Base-by-base conservation (phyloP, 257 asterid species). In the Penstemon davidsonii region DNA sequence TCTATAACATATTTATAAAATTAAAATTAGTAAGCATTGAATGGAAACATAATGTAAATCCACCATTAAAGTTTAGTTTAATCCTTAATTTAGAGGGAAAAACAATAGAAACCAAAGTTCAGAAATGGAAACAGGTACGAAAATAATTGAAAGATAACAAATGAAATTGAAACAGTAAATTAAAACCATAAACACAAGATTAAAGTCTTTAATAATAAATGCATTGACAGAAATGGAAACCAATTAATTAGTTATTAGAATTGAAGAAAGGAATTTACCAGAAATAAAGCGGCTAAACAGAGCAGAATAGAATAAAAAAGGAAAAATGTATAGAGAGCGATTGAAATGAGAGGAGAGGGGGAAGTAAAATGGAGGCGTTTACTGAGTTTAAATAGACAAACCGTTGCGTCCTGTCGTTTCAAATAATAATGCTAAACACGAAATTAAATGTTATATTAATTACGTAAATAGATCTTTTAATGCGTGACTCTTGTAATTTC, bases 311-410 rank as follows among this genome's bases (percentile, higher is more conserved):
- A 71, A 57, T 66, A 54, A 60, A 39, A 10, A 60, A 49, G 47
- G 52, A 11, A 61, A 9, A 67, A 63, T 67, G 59, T 60, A 38
- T 19, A 52, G 9, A 64, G 64, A 59, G 75, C 68, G 64, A 69
- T 67, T 55, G 79, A 68, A 74, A 69, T 45, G 75, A 41, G 75
- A 73, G 85, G 78, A 69, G 81, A 60, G 76, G 74, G 85, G 85
- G 79, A 73, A 58, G 73, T 69, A 55, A 70, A 51, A 63, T 15
- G 69, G 65, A n/a, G 83, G 52, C 72, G 0, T 19, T 5, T 33
- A 72, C 39, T 54, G 76, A 53, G 78, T 68, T 81, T 84, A 81
- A 62, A 84, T 84, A 84, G 87, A 19, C 76, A 19, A 64, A 57
- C 50, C 70, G 75, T 74, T 67, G 71, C 15, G 61, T 15, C 18